Evolutionary conservation across 306 rosid genomes (phyloP), one percentile per base, ranked within the genome.

Genomic region (Lathyrus tuberosus): DNA sequence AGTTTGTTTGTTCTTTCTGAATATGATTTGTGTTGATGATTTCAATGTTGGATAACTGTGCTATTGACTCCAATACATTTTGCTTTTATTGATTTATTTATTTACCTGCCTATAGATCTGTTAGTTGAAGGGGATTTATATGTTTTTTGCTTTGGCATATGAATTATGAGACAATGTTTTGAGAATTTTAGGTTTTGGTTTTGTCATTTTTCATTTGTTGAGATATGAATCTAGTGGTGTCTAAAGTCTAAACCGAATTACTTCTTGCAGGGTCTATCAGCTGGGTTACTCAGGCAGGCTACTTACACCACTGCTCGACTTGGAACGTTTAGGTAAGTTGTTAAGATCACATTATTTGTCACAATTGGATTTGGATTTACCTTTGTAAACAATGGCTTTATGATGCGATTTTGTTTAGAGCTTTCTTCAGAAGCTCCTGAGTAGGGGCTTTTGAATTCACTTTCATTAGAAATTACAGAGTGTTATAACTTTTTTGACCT

Each of bases 301-400:
- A 94, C 99, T 1, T 94, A 94, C 81, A 94, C 99, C 72, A 94
- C 97, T 30, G 95, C 99, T 35, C 92, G 99, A 8, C 99, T 94
- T 77, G 99, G 99, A 77, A 80, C 99, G 10, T 94, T 94, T 79
- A 90, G 54, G 97, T 88, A 78, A 88, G 96, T 73, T 69, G 38
- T 73, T 37, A 33, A 46, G 43, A 46, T 41, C 24, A 24, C 20
- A 17, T 40, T 70, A 10, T 20, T 70, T 37, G 3, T 47, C 53
- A 8, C 17, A 24, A 3, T 4, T 65, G 10, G 41, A 2, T 13
- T 66, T 15, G 43, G 46, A 17, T 17, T 10, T 0, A 5, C 6
- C 33, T 30, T 66, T 14, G 37, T 57, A 15, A 65, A 43, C 20
- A 43, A 15, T 65, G 24, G 0, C 6, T 43, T 43, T 65, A n/a